Evolutionary conservation across 2,329 filamentous ascomycete species (phyloP), one percentile per base, ranked within the genome.

Genomic region (Chrysoporthe cubensis): DNA sequence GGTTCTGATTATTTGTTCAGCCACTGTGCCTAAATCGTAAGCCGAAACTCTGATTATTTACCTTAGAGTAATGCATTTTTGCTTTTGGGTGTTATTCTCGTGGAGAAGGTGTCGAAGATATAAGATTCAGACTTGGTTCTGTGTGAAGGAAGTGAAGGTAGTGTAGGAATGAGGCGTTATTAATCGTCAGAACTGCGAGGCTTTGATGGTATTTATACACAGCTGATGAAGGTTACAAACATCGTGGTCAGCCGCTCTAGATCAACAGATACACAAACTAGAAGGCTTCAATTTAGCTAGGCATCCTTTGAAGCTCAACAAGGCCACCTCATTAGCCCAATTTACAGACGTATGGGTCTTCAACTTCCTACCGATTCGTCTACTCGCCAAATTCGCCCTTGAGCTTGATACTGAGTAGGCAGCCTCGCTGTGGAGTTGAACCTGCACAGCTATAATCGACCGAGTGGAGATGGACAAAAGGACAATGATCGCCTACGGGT

Each of bases 21-120:
- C 16, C 26, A 6, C 26, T 54, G 4, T 7, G 13, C 26, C 16
- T 14, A 34, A 14, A 13, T 32, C 14, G 11, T 54, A 21, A 2
- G 50, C 3, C 9, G n/a, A 26, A 21, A 4, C 13, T n/a, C 26
- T n/a, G 46, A 13, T 13, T 52, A 54, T 26, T 54, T 54, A 34
- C 26, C 50, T 54, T 54, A 11, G 50, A 54, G 50, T 34, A 54
- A 54, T 54, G 26, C 50, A 54, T 54, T 34, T 34, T 54, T 40
- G 9, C 32, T 32, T 52, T 13, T 32, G 11, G 13, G 7, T 7
- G 26, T 6, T 13, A 54, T 14, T 16, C 26, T 34, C 4, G 3
- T 54, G 50, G 13, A 32, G 9, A 26, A 34, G 4, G 14, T 16
- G 5, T 54, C 6, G 13, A 34, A 13, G 4, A 34, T 54, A 5